Base-by-base conservation (phyloP, 164 flowering plant species). In the Umbilicus rupestris region DNA sequence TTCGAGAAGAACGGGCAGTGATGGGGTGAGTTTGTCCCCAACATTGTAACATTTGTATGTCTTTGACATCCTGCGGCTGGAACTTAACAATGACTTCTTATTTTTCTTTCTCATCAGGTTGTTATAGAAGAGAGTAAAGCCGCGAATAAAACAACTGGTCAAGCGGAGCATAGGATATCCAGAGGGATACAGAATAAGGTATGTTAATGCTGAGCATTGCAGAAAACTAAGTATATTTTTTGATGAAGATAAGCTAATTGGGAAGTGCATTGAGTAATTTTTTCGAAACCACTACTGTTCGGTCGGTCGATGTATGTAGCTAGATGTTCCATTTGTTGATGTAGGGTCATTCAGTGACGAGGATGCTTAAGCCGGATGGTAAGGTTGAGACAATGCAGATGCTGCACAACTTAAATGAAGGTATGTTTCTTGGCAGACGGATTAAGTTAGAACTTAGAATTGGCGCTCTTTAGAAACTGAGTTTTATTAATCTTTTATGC, bases 111-210 rank as follows among this genome's bases (percentile, higher is more conserved):
- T 22, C 12, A 46, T 15, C 74, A 94, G 97, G 81, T 77, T 71
- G 75, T 79, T 41, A 5, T 87, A 41, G 97, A 94, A 75, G 99
- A 94, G 70, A 79, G 75, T 69, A 89, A 77, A 76, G 88, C 87
- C 73, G 97, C 97, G 28, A 89, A 94, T 79, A 78, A 45, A 62
- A 83, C 87, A 35, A 87, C 92, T 7, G 82, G 97, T 59, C 77
- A 85, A 77, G 96, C 96, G 39, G 63, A 78, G 46, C 99, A 88
- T 76, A 81, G 84, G 67, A 68, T 94, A 49, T 84, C 96, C 8
- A 81, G 80, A 73, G 99, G 95, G 70, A 80, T 94, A 62, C 77
- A 77, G 58, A 84, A 87, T 33, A 91, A 88, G 96, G 97, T 90
- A 70, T n/a, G 2, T 66, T 42, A 35, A 35, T 1, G 37, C 7